Evolutionary conservation across 805 yeast genomes (phyloP).

Genomic region (Suhomyces xylopsoci): DNA sequence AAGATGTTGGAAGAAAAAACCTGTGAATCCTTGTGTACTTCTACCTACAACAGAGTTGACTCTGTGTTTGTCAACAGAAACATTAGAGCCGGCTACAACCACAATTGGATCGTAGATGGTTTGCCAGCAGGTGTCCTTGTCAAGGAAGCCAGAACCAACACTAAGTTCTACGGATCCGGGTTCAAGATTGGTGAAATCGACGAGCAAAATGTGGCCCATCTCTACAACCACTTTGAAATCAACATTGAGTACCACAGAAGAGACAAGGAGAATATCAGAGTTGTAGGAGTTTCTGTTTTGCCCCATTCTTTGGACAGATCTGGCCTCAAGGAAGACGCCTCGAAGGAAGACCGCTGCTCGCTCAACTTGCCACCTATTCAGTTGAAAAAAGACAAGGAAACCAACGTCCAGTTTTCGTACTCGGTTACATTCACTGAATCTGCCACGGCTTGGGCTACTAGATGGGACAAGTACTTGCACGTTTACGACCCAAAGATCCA

Average conservation of each 20-base stretch:
- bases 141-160: constrained; percentile 54
- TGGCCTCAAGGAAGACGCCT: constrained; percentile 19
- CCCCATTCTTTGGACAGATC: constrained; percentile 56
- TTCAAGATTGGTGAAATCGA: constrained; percentile 75
- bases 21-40: constrained; percentile 67
- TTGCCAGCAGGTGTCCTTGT: constrained; percentile 80
- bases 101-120: constrained; percentile 94
- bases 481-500: constrained; percentile 91
- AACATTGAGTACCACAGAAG: constrained; percentile 79
- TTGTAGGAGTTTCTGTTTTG: constrained; percentile 82
- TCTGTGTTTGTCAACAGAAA: constrained; percentile 72
- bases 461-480: constrained; percentile 96
- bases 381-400: constrained; percentile 49
- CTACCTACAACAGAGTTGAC: constrained; percentile 61
- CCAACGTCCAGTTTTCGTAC: constrained; percentile 76
- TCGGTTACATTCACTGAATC: constrained; percentile 72
- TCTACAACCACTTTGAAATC: constrained; percentile 80
- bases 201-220: constrained; percentile 51
- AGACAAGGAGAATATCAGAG: constrained; percentile 65
- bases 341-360: constrained; percentile 28
- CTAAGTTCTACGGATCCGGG: constrained; percentile 73
- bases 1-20: constrained; percentile 69
- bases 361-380: constrained; percentile 39
- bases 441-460: constrained; percentile 88
- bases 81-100: constrained; percentile 77